Base-by-base conservation (phyloP, 108 stramenopile genomes). In the Cyclotella baltica region DNA sequence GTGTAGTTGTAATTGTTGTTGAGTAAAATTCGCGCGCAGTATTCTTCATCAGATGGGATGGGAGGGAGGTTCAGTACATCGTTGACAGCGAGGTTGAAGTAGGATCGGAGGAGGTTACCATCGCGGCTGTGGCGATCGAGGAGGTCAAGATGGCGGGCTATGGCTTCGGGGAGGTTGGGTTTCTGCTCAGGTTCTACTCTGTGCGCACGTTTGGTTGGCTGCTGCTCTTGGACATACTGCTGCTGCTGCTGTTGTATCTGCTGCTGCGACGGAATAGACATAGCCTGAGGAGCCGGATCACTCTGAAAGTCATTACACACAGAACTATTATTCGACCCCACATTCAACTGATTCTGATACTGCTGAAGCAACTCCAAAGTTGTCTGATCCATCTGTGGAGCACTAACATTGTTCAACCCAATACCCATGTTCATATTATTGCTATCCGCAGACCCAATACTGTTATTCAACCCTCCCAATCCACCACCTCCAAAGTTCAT, bases 41-140 rank as follows among this genome's bases (percentile, higher is more conserved):
- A 94, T 37, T 94, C 90, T 58, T 92, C 89, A 69, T 90, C 89
- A 13, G 83, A 79, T 33, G 90, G 89, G 15, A 90, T 90, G 11
- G 89, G 87, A 1, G 93, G 93, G 27, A 94, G 78, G 37, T 83
- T 82, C 70, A 89, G 90, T 5, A 94, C 51, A 52, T 89, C 89
- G 56, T 94, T 90, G 25, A 92, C 80, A 31, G 81, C 83, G 9
- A 94, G 80, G 30, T 83, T 67, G 70, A 88, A 94, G 75, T 89
- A 90, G 28, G 93, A 72, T 34, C 88, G 86, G 43, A 94, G 83
- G 37, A 88, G 79, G 31, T 85, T 86, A 9, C 93, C 93, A 62
- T 92, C 89, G 3, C 80, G 66, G 75, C 85, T 82, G 67, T 73
- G 82, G n/a, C 58, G 75, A 18, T 86, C 84, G 66, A 94, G 85